phyloP scores from a whole-genome alignment of 164 flowering plant species.

The Magnolia sinica region DNA sequence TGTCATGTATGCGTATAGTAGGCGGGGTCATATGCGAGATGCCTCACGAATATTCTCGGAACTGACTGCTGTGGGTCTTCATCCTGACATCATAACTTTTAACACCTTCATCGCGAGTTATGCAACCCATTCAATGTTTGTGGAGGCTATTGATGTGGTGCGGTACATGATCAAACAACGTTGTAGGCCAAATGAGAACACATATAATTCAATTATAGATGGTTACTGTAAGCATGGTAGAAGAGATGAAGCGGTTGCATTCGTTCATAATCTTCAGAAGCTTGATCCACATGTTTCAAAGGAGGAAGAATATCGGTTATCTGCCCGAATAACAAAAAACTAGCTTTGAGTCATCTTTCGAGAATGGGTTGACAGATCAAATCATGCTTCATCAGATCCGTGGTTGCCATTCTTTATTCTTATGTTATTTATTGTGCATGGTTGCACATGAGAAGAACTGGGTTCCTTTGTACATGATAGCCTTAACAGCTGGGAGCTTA shows the following conservation, averaged over 20 bases:
- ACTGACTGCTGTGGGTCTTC: slow-evolving; percentile 53
- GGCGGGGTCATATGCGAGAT: slow-evolving; percentile 70
- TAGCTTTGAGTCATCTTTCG: slow-evolving; percentile 16
- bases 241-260: slow-evolving; percentile 56
- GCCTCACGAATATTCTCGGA: slow-evolving; percentile 76
- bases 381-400: neutral
- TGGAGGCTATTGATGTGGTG: slow-evolving; percentile 74
- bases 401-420: neutral
- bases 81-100: slow-evolving; percentile 75
- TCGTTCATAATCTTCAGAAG: slow-evolving; percentile 48
- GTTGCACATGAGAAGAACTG: neutral
- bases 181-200: slow-evolving; percentile 66
- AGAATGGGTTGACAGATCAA: neutral
- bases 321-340: slow-evolving; percentile 40
- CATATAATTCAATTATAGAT: slow-evolving; percentile 85
- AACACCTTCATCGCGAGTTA: slow-evolving; percentile 79
- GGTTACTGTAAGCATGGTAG: slow-evolving; percentile 69
- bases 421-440: neutral
- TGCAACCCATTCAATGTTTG: slow-evolving; percentile 76
- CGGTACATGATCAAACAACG: slow-evolving; percentile 74
- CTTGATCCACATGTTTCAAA: slow-evolving; percentile 57
- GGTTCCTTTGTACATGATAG: neutral
- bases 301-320: slow-evolving; percentile 51
- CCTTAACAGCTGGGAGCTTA: neutral
- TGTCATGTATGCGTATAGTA: slow-evolving; percentile 69